Evolutionary conservation across 257 asterid species (phyloP).

Genomic region (Haberlea rhodopensis): DNA sequence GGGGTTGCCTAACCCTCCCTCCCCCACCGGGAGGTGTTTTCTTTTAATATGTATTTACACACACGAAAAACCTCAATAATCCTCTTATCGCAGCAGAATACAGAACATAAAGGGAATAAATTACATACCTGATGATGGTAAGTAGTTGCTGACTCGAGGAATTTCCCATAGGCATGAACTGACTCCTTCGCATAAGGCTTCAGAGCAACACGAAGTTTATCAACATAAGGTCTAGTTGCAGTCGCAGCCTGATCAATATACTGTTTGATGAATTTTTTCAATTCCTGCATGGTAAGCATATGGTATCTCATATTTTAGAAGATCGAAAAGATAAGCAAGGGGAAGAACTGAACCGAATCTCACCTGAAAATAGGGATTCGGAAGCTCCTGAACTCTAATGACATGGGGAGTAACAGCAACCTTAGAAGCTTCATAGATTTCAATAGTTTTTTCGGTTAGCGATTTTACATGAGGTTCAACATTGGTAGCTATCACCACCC

Average conservation of each 20-base stretch:
- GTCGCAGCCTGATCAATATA: constrained; percentile 79
- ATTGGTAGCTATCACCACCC: constrained; percentile 58
- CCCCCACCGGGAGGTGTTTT: too few species aligned
- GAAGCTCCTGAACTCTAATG: constrained; percentile 62
- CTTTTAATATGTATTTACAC: too few species aligned
- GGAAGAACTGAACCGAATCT: constrained; percentile 10
- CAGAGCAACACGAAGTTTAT: constrained; percentile 45
- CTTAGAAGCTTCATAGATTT: constrained; percentile 61
- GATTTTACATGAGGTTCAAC: constrained; percentile 67
- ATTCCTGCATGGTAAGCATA: constrained; percentile 47
- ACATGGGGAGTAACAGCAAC: constrained; percentile 60
- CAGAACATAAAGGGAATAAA: constrained; percentile 13
- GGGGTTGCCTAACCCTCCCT: too few species aligned
- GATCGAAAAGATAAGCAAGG: constrained; percentile 19
- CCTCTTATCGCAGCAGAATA: constrained; percentile 3
- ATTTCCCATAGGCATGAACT: constrained; percentile 61
- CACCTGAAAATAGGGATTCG: constrained; percentile 79
- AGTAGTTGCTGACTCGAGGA: constrained; percentile 64
- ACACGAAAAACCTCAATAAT: not conserved
- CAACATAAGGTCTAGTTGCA: constrained; percentile 84
- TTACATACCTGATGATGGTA: constrained; percentile 74
- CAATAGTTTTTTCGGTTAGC: constrained; percentile 53
- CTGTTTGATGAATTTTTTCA: constrained; percentile 71
- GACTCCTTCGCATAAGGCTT: constrained; percentile 66
- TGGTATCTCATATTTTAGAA: constrained; percentile 23